These are phyloP conservation scores for Chlorella ohadii DNA, from an alignment of 139 green algal species.

Conservation along the genomic window DNA sequence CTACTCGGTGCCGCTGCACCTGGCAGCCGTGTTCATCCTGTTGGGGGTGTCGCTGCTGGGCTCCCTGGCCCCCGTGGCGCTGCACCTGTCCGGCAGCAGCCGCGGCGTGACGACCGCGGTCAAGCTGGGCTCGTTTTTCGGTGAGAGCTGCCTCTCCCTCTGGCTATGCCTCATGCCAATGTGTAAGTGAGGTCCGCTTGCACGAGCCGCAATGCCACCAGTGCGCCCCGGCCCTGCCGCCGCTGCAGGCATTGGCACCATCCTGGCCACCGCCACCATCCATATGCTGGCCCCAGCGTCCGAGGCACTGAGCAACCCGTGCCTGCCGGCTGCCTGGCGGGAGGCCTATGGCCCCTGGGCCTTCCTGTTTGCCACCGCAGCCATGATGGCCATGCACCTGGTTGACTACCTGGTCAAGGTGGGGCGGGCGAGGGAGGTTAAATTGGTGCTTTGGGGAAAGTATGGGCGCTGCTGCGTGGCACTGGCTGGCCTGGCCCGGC, in stretches of 20 bases:
- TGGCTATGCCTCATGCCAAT: not conserved
- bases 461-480: too few species aligned
- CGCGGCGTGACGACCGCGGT: not conserved
- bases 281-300: conserved; percentile 60
- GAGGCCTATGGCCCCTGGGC: conserved; percentile 43
- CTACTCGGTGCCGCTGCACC: conserved; percentile 5
- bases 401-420: conserved; percentile 31
- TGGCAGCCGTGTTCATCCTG: not conserved
- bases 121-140: conserved; percentile 7
- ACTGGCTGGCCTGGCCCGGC: too few species aligned
- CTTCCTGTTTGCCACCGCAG: conserved; percentile 32
- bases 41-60: conserved; percentile 1
- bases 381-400: conserved; percentile 43
- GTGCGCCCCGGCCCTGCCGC: too few species aligned
- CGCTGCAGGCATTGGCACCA: conserved; percentile 27
- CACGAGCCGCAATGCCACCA: too few species aligned
- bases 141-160: not conserved
- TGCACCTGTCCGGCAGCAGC: conserved; percentile 8
- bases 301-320: conserved; percentile 28
- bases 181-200: too few species aligned
- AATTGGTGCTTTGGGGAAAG: too few species aligned
- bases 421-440: not conserved
- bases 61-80: conserved; percentile 3
- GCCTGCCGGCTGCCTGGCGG: conserved; percentile 33
- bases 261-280: conserved; percentile 61